phyloP scores from a whole-genome alignment of 495 filamentous ascomycete genomes.

The Cetradonia linearis region DNA sequence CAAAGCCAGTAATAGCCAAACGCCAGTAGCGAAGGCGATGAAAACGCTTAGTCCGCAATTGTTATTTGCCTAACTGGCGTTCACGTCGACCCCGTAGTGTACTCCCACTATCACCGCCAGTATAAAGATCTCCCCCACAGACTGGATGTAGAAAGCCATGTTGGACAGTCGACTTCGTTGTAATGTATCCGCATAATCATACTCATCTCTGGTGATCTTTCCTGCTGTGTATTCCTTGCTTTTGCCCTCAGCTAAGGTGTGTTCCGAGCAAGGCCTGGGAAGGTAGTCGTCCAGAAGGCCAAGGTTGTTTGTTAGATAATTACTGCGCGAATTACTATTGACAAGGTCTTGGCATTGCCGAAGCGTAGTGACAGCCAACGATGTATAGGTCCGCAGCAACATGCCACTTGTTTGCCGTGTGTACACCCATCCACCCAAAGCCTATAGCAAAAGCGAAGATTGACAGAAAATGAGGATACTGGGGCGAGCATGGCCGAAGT shows the following conservation, averaged over 20 bases:
- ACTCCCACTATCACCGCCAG: conserved; percentile 53
- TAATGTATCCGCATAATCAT: conserved; percentile 51
- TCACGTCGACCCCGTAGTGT: conserved; percentile 50
- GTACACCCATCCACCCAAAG: conserved; percentile 55
- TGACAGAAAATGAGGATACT: conserved; percentile 51
- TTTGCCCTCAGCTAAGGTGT: conserved; percentile 43
- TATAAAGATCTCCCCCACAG: conserved; percentile 49
- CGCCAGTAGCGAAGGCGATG: conserved; percentile 52
- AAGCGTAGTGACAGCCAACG: conserved; percentile 33
- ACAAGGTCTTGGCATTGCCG: background rate
- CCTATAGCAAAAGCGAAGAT: conserved; percentile 50
- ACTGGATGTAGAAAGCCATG: conserved; percentile 52
- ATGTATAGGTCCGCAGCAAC: conserved; percentile 50
- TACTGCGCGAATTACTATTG: conserved; percentile 24
- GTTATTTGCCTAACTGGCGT: conserved; percentile 47
- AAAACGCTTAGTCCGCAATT: conserved; percentile 56
- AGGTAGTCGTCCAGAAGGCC: conserved; percentile 59
- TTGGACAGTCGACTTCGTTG: conserved; percentile 52
- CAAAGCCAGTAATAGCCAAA: conserved; percentile 50
- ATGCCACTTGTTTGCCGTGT: conserved; percentile 45
- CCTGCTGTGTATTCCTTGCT: conserved; percentile 43
- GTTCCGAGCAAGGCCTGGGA: conserved; percentile 52
- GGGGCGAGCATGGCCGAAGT: conserved; percentile 53
- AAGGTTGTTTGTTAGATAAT: conserved; percentile 57
- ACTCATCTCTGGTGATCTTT: conserved; percentile 45